Evolutionary conservation across 1,139 yeast species (phyloP), one percentile per base, ranked within the genome.

Genomic region (Lodderomyces parapsilosis): DNA sequence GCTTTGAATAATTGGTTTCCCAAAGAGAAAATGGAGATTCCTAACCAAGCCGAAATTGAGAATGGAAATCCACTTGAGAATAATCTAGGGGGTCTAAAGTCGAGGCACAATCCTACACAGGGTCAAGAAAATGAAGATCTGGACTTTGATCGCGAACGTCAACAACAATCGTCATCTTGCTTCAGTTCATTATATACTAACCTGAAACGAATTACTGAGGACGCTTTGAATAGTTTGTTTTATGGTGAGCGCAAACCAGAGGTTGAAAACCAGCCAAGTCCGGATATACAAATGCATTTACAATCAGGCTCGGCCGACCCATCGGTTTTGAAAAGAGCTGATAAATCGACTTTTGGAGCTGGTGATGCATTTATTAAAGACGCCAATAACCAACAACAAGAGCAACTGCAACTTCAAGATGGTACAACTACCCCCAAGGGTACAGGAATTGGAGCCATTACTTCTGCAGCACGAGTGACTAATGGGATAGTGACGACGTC

Each of bases 291-390:
- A 15, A 15, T 8, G 11, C 19, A 30, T 10, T 14, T 11, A 13
- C 33, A 9, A 6, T 15, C 15, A 15, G 33, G 19, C 19, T 30
- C 33, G 10, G 33, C 33, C 15, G 19, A 30, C 15, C 19, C 33
- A 30, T 30, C 19, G n/a, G 33, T 15, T 7, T 15, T 15, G n/a
- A n/a, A 13, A 14, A 24, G 33, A 17, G 19, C 8, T 14, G 18
- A 14, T n/a, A 30, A 30, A 13, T n/a, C 41, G 6, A 39, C 43
- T 7, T 40, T 40, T 36, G 32, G 43, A 14, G 34, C 18, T 30
- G 43, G 39, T 13, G 33, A 36, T 22, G 6, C 43, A 30, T 36
- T 36, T 17, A 14, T 24, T 32, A 14, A n/a, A 20, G 22, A 19
- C 3, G 13, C 23, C 6, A 13, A 33, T 10, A n/a, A 24, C n/a